These are phyloP conservation scores for Vicia faba DNA, from an alignment of 306 rosid species.

Conservation along the genomic window DNA sequence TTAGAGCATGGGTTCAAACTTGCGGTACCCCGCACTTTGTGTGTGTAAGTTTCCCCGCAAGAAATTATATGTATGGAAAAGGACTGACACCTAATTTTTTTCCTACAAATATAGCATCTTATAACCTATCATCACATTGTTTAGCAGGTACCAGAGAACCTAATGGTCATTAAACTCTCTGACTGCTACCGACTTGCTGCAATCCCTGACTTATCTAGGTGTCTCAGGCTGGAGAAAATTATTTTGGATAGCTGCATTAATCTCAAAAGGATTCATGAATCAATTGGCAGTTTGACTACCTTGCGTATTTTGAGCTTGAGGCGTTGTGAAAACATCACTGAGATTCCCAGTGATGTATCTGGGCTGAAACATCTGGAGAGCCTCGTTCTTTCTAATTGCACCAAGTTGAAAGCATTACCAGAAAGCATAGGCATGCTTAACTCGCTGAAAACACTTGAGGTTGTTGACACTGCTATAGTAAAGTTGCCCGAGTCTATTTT, in stretches of 20 bases:
- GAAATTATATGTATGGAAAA: no score
- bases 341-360: slow-evolving; percentile 57
- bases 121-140: slow-evolving; percentile 15
- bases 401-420: slow-evolving; percentile 51
- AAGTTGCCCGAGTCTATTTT: slow-evolving; percentile 57
- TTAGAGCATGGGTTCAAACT: no score
- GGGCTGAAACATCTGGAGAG: slow-evolving; percentile 57
- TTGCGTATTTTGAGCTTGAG: slow-evolving; percentile 54
- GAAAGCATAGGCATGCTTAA: slow-evolving; percentile 44
- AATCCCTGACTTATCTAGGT: slow-evolving; percentile 61
- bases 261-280: slow-evolving; percentile 51
- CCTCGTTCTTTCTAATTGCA: slow-evolving; percentile 52
- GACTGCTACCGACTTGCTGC: slow-evolving; percentile 39
- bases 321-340: slow-evolving; percentile 41
- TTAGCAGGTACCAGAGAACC: slow-evolving; percentile 53
- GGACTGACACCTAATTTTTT: neutral
- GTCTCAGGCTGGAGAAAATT: slow-evolving; percentile 52
- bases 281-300: slow-evolving; percentile 47
- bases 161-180: slow-evolving; percentile 55
- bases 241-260: slow-evolving; percentile 47
- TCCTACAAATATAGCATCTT: no score
- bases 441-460: slow-evolving; percentile 51
- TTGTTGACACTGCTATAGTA: slow-evolving; percentile 45
- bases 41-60: no score
- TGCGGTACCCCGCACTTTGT: no score